Base-by-base conservation (phyloP, 2,329 filamentous ascomycete species). In the Aspergillus amoenus region DNA sequence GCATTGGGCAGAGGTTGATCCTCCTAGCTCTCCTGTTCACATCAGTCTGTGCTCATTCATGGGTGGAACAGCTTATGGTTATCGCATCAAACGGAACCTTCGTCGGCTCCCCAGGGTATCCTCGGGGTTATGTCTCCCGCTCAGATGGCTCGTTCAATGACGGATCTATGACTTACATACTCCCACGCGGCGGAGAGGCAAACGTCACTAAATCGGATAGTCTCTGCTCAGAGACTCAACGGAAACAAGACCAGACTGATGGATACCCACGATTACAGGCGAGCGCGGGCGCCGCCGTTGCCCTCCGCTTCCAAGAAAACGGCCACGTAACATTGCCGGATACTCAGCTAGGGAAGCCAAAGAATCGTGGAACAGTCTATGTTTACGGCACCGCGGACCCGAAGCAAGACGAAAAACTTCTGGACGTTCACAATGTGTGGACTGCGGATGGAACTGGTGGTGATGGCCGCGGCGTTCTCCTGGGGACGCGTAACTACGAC, bases 401-500 rank as follows among this genome's bases (percentile, higher is more conserved):
- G 55, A 81, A 80, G 53, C 69, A 74, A 5, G 77, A 83, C 51
- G 85, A 91, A 68, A 86, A 77, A 55, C 74, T 88, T 24, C 76
- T 79, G 50, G 79, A 78, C 55, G 88, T 97, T 34, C 86, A 96
- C 62, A 79, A 88, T 51, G 72, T 79, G 34, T 97, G 94, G 94
- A 96, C 86, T 46, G 72, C 81, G 17, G 86, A 91, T 56, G 93
- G 93, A 59, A 88, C 83, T 5, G 92, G 93, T 18, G 93, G 93
- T 21, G 87, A 97, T 70, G 81, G 84, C 48, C 85, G 88, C 41
- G 94, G 94, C 32, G 79, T 81, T 42, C 85, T 97, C 12, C 78
- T 97, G 39, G 85, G 88, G 0, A 88, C 85, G 1, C 87, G 91
- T 65, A 86, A 89, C 78, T 99, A 87, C 72, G 94, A 97, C 67